phyloP scores from a whole-genome alignment of 2,329 filamentous ascomycete genomes.

The Diplodia mutila region DNA sequence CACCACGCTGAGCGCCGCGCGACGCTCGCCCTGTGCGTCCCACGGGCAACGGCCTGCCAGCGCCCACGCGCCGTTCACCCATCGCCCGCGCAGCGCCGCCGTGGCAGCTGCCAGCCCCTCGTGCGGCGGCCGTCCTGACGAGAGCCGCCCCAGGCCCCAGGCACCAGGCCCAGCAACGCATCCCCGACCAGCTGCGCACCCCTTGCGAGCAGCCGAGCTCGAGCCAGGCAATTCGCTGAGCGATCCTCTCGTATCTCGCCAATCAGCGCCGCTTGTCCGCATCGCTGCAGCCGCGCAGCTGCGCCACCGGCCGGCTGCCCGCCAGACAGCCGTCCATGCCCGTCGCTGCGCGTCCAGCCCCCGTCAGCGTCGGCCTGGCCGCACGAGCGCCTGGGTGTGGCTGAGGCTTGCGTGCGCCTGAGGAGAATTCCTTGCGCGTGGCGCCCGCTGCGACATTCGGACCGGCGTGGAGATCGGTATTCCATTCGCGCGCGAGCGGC shows the following conservation, averaged over 20 bases:
- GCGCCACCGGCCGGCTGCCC: slow-evolving; percentile 18
- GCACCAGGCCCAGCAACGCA: background rate
- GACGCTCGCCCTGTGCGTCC: slow-evolving; percentile 11
- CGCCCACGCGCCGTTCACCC: background rate
- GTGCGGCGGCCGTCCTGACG: background rate
- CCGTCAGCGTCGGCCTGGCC: slow-evolving; percentile 10
- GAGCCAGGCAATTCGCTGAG: slow-evolving; percentile 20
- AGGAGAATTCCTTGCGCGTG: slow-evolving; percentile 13
- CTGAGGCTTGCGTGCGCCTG: slow-evolving; percentile 16
- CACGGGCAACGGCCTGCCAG: slow-evolving; percentile 6
- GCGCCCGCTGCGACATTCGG: slow-evolving; percentile 15
- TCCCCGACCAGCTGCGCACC: background rate
- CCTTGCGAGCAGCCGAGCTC: slow-evolving; percentile 22
- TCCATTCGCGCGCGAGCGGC: too few relatives aligned
- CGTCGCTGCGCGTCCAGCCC: slow-evolving; percentile 10
- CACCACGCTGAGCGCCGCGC: slow-evolving; percentile 5
- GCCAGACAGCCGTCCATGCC: background rate
- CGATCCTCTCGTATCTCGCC: slow-evolving; percentile 20
- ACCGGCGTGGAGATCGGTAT: slow-evolving; percentile 17
- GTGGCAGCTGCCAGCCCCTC: background rate
- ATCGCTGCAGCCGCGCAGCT: slow-evolving; percentile 16
- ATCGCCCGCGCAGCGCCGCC: background rate
- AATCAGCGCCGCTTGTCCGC: slow-evolving; percentile 10
- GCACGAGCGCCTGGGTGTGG: slow-evolving; percentile 17
- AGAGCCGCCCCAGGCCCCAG: too few relatives aligned